These are phyloP conservation scores for Saussurea involucrata DNA, from an alignment of 129 eudicot genomes.

Conservation along the genomic window DNA sequence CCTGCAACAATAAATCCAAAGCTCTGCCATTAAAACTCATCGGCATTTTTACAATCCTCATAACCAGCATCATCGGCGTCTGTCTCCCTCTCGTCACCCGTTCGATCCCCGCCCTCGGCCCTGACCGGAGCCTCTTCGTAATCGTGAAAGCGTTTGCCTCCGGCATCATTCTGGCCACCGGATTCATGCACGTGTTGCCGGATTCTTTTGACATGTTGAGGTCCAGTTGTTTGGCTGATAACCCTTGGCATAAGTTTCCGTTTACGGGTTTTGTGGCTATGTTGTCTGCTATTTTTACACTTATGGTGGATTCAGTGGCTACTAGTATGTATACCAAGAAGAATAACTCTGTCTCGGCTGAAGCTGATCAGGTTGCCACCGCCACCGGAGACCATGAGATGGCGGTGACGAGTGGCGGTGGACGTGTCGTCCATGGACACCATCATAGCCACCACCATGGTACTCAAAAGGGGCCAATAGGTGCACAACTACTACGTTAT, in stretches of 20 bases:
- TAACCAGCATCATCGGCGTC: conserved; percentile 57
- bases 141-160: conserved; percentile 51
- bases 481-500: conserved; percentile 40
- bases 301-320: conserved; percentile 63
- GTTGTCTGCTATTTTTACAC: conserved; percentile 46
- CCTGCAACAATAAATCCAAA: conserved; percentile 38
- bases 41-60: conserved; percentile 42
- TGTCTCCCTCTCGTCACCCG: conserved; percentile 42
- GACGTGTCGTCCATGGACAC: conserved; percentile 23
- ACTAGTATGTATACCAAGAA: conserved; percentile 40
- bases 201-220: conserved; percentile 50
- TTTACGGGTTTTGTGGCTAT: conserved; percentile 47
- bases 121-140: conserved; percentile 41
- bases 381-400: conserved; percentile 30
- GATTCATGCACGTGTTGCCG: conserved; percentile 62
- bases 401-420: conserved; percentile 14
- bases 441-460: conserved; percentile 20
- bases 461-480: neutral
- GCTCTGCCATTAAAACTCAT: conserved; percentile 47
- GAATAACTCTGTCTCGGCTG: conserved; percentile 8
- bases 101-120: conserved; percentile 45
- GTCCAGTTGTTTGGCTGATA: conserved; percentile 32
- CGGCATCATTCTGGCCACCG: conserved; percentile 59
- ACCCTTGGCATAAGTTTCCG: conserved; percentile 59
- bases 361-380: neutral